These are phyloP conservation scores for Rosa rugosa DNA, from an alignment of 306 rosid genomes.

Conservation along the genomic window DNA sequence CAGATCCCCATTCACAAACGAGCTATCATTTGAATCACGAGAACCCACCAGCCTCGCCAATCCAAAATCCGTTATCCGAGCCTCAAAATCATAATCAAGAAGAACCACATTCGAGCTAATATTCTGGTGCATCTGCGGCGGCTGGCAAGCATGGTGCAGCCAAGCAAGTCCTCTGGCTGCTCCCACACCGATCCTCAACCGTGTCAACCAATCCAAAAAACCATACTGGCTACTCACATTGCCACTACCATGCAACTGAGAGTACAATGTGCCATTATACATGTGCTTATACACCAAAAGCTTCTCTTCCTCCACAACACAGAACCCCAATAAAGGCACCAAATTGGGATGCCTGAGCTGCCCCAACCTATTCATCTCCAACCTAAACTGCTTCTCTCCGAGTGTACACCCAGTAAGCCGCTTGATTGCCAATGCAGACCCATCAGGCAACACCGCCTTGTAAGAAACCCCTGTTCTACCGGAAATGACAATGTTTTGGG, in stretches of 20 bases:
- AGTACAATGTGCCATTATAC: constrained; percentile 51
- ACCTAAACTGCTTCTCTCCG: constrained; percentile 50
- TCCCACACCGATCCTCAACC: constrained; percentile 54
- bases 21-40: constrained; percentile 47
- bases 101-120: constrained; percentile 53
- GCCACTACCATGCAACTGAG: constrained; percentile 45
- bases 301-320: constrained; percentile 56
- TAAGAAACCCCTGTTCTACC: constrained; percentile 51
- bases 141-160: constrained; percentile 63
- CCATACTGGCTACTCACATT: constrained; percentile 46
- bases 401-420: constrained; percentile 48
- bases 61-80: constrained; percentile 51
- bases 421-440: constrained; percentile 53
- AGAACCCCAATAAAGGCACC: constrained; percentile 58
- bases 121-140: constrained; percentile 49
- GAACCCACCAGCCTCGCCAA: constrained; percentile 47
- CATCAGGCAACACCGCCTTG: constrained; percentile 56
- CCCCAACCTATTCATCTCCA: constrained; percentile 56
- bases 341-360: constrained; percentile 56
- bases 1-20: constrained; percentile 51
- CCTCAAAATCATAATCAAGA: constrained; percentile 63
- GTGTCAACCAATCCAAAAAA: constrained; percentile 54
- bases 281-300: constrained; percentile 66
- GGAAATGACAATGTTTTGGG: constrained; percentile 43
- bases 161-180: constrained; percentile 63